Evolutionary conservation across 2,329 filamentous ascomycete species (phyloP).

Genomic region (Colletotrichum echinochloae): DNA sequence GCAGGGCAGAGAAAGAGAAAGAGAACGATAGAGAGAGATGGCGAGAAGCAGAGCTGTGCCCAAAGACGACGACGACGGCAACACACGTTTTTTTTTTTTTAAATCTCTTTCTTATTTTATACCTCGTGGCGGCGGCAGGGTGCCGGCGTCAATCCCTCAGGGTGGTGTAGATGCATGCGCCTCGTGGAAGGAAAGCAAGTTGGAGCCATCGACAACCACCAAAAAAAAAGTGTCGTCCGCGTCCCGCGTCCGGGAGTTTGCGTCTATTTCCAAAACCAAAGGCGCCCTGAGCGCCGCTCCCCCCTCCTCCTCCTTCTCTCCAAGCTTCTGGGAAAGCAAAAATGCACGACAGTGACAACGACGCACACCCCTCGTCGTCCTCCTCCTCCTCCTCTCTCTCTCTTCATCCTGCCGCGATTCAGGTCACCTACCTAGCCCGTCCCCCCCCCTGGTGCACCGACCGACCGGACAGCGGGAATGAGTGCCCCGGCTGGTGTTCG

Average conservation of each 20-base stretch:
- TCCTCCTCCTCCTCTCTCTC: no score
- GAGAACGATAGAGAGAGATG: no score
- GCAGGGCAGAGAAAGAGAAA: neutral
- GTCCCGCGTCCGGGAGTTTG: constrained; percentile 11
- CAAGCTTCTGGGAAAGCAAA: neutral
- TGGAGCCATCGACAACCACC: constrained; percentile 10
- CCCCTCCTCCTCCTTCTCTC: no score
- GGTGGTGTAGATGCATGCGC: no score
- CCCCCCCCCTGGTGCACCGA: constrained; percentile 1
- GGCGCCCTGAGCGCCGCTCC: constrained; percentile 3
- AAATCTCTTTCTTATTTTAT: neutral
- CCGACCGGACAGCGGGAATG: neutral
- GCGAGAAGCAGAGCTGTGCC: no score
- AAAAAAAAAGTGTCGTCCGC: neutral
- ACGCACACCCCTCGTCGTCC: no score
- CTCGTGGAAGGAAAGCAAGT: no score
- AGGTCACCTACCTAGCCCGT: neutral
- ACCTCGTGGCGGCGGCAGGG: neutral
- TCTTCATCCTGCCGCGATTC: neutral
- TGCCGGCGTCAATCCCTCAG: neutral
- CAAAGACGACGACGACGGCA: no score
- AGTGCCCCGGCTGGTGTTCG: neutral
- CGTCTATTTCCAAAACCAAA: constrained; percentile 7
- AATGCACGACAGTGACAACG: neutral
- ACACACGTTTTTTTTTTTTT: no score